Evolutionary conservation across 1,139 yeast genomes (phyloP).

Genomic region (Yamadazyma conglobata): DNA sequence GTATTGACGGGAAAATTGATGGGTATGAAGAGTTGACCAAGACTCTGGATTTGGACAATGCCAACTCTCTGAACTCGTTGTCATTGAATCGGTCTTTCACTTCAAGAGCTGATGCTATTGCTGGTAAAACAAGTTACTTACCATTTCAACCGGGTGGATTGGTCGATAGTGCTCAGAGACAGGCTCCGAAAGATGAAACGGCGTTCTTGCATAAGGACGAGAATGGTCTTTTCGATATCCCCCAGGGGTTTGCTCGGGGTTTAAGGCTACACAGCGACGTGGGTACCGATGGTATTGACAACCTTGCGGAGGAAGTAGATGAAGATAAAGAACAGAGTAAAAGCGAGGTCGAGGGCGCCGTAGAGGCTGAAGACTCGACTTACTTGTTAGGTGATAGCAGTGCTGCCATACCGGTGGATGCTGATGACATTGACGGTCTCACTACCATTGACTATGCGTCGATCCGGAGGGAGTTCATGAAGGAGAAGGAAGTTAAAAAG

Average conservation of each 20-base stretch:
- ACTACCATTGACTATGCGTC: constrained; percentile 59
- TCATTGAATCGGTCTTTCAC: constrained; percentile 69
- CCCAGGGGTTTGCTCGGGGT: constrained; percentile 82
- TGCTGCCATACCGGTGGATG: constrained; percentile 23
- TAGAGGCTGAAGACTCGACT: constrained; percentile 4
- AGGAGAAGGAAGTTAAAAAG: constrained; percentile 39
- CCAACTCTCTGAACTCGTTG: constrained; percentile 64
- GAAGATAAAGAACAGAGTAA: constrained; percentile 12
- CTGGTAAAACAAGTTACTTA: constrained; percentile 70
- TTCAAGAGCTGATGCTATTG: constrained; percentile 56
- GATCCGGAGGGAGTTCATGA: constrained; percentile 23
- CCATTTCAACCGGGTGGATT: constrained; percentile 97
- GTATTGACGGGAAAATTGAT: constrained; percentile 67
- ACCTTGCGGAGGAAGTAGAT: constrained; percentile 6
- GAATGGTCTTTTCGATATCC: constrained; percentile 73
- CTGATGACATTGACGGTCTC: constrained; percentile 64
- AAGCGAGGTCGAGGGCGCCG: background rate
- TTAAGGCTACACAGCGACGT: constrained; percentile 26
- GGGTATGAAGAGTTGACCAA: constrained; percentile 60
- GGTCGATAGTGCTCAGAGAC: constrained; percentile 29
- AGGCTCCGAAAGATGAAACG: constrained; percentile 28
- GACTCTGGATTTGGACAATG: constrained; percentile 50
- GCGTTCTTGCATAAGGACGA: constrained; percentile 61
- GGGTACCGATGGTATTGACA: constrained; percentile 15
- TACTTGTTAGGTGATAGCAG: background rate